These are phyloP conservation scores for Capillidium rhysosporum DNA, from an alignment of 371 early-diverging fungal genomes.

Conservation along the genomic window DNA sequence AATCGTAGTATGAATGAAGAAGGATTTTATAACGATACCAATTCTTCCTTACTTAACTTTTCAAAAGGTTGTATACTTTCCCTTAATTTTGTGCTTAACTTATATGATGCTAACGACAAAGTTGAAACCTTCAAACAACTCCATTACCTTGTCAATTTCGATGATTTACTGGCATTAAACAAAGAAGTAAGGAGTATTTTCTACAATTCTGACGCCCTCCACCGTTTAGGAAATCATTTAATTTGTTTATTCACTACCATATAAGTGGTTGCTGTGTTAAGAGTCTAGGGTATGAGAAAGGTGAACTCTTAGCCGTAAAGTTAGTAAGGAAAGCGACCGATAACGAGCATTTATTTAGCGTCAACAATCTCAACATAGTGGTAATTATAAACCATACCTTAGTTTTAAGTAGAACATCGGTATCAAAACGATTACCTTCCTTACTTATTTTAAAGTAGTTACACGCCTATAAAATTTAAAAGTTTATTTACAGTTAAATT, in stretches of 20 bases:
- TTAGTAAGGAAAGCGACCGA: neutral
- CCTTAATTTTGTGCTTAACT: neutral
- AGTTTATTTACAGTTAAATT: no score
- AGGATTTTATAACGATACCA: neutral
- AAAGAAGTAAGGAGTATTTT: neutral
- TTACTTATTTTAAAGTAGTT: no score
- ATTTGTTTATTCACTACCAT: neutral
- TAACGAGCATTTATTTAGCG: neutral
- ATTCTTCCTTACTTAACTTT: no score
- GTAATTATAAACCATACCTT: no score
- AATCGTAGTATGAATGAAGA: neutral
- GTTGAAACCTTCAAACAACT: neutral
- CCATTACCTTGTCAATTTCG: neutral
- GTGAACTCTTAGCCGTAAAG: neutral
- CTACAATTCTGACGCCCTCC: neutral
- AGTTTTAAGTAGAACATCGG: no score
- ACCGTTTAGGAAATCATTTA: neutral
- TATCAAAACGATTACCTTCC: no score
- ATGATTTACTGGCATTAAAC: neutral
- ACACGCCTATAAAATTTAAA: no score
- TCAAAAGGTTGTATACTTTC: no score
- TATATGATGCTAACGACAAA: neutral
- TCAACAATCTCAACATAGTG: neutral
- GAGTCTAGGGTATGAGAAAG: neutral
- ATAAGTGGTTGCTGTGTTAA: neutral